A percentile compares a stretch with the other conserved stretches of the same genome.
Conservation (phyloP, 2,329 filamentous ascomycete genomes). For the Colletotrichum gigasporum region DNA sequence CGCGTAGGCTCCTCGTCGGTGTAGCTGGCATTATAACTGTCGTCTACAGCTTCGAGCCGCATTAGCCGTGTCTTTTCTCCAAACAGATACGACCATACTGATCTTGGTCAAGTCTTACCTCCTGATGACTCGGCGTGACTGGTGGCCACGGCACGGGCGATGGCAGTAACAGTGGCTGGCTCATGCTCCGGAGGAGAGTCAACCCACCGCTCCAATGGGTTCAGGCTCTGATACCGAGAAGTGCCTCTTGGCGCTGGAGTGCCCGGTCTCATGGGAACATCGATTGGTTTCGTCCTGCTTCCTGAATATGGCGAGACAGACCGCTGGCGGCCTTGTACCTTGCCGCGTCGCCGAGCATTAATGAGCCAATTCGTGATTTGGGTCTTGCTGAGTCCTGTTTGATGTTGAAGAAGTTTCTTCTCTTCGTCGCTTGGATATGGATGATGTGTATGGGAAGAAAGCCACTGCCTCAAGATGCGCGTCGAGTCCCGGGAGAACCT, state of each 20-base stretch:
- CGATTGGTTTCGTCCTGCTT: conserved; percentile 1
- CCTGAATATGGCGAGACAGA: conserved; percentile 42
- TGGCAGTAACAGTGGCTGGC: conserved; percentile 33
- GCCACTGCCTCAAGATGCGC: conserved; percentile 33
- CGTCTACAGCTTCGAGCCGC: conserved; percentile 4
- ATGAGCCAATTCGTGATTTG: conserved; percentile 29
- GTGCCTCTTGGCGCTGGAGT: conserved; percentile 10
- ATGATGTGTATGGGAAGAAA: conserved; percentile 19
- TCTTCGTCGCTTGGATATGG: conserved; percentile 26
- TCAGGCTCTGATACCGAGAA: conserved; percentile 14
- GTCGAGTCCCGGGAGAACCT: conserved; percentile 36
- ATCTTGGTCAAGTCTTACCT: conserved; percentile 25
- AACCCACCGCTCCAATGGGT: conserved; percentile 25
- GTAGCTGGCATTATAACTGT: not conserved
- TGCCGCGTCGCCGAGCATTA: conserved; percentile 41
- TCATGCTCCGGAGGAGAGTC: conserved; percentile 37
- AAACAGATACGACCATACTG: too few relatives aligned
- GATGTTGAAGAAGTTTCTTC: conserved; percentile 12
- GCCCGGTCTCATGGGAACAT: conserved; percentile 16
- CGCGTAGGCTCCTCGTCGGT: conserved; percentile 7
- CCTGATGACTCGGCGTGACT: conserved; percentile 18
- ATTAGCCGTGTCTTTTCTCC: not conserved
- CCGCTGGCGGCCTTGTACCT: conserved; percentile 53
- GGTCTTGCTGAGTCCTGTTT: conserved; percentile 26
- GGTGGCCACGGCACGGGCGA: conserved; percentile 33